These are phyloP conservation scores for Smithsoniella earleae DNA, from an alignment of 163 green algal genomes.

Conservation along the genomic window DNA sequence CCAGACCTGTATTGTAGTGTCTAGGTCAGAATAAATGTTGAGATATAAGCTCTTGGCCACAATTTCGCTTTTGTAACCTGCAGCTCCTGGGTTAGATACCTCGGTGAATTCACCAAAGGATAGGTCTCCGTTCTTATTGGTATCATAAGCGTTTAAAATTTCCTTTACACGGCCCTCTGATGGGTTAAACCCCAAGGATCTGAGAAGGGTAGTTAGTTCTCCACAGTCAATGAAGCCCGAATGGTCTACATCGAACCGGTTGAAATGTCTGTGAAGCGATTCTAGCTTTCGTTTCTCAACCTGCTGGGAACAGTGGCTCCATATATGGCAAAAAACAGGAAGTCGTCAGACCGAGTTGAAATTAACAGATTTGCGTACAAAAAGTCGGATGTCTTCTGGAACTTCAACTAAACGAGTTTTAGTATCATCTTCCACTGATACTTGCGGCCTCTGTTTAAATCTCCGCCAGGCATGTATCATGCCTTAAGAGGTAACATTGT, in stretches of 20 bases:
- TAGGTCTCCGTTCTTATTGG: background rate
- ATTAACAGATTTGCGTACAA: background rate
- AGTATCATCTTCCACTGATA: no score
- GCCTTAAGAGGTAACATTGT: no score
- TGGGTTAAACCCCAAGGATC: conserved; percentile 16
- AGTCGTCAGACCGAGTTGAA: no score
- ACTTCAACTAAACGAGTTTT: background rate
- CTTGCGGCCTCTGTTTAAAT: no score
- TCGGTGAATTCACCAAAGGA: conserved; percentile 23
- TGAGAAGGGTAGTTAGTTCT: background rate
- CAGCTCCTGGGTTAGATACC: no score
- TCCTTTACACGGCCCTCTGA: conserved; percentile 14
- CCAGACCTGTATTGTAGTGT: no score
- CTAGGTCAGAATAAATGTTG: no score
- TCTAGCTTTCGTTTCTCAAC: conserved; percentile 14
- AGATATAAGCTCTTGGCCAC: no score
- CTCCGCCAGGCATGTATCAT: no score
- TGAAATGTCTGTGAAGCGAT: conserved; percentile 1
- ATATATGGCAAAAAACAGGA: no score
- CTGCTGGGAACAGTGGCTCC: no score
- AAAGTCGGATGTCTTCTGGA: background rate
- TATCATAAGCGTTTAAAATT: conserved; percentile 14
- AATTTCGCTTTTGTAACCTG: no score
- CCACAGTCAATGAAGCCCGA: conserved; percentile 6
- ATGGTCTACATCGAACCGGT: background rate